Evolutionary conservation across 805 yeast genomes (phyloP).

Genomic region (Candida arabinofermentans): DNA sequence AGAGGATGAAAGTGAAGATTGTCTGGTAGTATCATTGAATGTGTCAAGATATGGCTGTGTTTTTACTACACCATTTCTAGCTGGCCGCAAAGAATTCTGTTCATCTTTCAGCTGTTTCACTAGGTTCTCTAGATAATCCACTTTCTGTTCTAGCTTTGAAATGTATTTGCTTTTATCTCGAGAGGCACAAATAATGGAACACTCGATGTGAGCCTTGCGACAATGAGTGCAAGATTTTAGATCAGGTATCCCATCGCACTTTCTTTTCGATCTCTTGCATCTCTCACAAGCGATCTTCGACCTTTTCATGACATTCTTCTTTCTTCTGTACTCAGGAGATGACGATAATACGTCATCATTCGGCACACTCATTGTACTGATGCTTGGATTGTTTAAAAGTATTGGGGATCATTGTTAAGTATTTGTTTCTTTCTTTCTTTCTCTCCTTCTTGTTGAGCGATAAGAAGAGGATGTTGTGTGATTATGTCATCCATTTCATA

Average conservation of each 20-base stretch:
- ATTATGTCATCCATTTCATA: too few relatives aligned
- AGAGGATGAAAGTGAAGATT: too few relatives aligned
- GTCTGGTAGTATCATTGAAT: too few relatives aligned
- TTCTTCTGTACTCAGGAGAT: not conserved
- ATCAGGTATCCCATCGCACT: slow-evolving; percentile 23
- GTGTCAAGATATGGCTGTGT: too few relatives aligned
- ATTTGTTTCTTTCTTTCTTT: too few relatives aligned
- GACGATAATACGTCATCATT: not conserved
- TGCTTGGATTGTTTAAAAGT: too few relatives aligned
- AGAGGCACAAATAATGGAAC: slow-evolving; percentile 12
- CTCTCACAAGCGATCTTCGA: slow-evolving; percentile 18
- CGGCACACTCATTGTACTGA: too few relatives aligned
- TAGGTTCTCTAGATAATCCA: slow-evolving; percentile 11
- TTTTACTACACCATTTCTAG: too few relatives aligned
- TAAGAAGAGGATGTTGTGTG: too few relatives aligned
- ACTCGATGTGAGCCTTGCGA: slow-evolving; percentile 10
- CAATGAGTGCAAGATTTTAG: slow-evolving; percentile 15
- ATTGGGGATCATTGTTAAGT: too few relatives aligned
- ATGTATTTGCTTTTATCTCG: slow-evolving; percentile 13
- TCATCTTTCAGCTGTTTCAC: not conserved
- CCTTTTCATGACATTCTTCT: not conserved
- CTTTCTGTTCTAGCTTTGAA: slow-evolving; percentile 14
- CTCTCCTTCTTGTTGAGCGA: too few relatives aligned
- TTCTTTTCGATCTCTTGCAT: slow-evolving; percentile 20
- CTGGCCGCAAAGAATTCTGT: not conserved